Conservation (phyloP, 2,329 filamentous ascomycete genomes). For the Elsinoe australis region DNA sequence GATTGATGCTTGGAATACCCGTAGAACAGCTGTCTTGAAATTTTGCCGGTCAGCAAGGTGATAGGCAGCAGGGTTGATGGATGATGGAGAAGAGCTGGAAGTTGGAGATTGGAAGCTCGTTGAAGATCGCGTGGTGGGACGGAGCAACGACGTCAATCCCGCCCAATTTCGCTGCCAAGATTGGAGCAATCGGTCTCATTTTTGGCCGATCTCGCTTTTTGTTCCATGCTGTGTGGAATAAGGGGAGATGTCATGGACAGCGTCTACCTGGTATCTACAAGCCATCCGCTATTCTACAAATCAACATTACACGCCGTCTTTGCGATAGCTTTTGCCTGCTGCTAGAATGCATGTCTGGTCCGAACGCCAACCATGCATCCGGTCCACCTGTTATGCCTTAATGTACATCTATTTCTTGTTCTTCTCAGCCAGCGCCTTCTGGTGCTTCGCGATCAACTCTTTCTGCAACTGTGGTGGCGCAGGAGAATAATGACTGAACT, state of each 20-base stretch:
- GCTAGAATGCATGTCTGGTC: not conserved
- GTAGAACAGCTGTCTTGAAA: not conserved
- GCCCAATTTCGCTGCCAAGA: not conserved
- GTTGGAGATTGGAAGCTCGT: constrained; percentile 1
- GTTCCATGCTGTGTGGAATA: no score
- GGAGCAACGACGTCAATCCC: constrained; percentile 11
- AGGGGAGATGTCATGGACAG: constrained; percentile 11
- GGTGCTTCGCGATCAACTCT: constrained; percentile 59
- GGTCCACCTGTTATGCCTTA: not conserved
- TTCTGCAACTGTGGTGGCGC: constrained; percentile 84
- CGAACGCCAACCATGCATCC: constrained; percentile 7
- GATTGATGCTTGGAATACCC: not conserved
- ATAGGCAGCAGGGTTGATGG: constrained; percentile 10
- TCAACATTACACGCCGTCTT: not conserved
- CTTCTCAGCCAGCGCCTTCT: constrained; percentile 58
- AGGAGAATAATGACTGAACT: constrained; percentile 91
- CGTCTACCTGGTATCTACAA: constrained; percentile 14
- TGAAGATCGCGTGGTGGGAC: constrained; percentile 9
- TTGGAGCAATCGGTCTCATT: not conserved
- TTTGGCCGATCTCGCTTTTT: constrained; percentile 1
- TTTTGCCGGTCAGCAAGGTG: not conserved
- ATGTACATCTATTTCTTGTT: constrained; percentile 49
- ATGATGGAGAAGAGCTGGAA: constrained; percentile 9
- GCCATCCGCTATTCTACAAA: not conserved
- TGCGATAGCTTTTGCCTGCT: not conserved